Evolutionary conservation across 257 asterid species (phyloP).

Genomic region (Cordia subcordata): DNA sequence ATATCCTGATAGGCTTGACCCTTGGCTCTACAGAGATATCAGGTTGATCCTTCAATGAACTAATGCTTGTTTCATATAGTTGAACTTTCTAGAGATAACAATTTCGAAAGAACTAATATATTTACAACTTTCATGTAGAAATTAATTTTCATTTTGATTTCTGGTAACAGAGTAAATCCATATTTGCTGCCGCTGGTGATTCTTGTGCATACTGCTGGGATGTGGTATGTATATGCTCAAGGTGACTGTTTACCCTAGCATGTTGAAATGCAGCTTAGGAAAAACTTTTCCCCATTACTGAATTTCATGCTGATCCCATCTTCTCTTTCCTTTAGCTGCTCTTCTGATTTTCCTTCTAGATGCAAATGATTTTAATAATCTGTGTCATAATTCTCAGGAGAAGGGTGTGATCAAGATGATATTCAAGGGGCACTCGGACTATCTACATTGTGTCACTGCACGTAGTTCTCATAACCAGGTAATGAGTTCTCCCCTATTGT

Average conservation of each 20-base stretch:
- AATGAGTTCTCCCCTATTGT: constrained; percentile 5
- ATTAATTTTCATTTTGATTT: constrained; percentile 17
- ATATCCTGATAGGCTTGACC: background rate
- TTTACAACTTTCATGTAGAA: background rate
- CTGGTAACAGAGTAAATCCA: constrained; percentile 54
- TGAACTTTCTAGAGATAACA: background rate
- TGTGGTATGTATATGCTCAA: constrained; percentile 56
- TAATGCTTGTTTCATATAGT: background rate
- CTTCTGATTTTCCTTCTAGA: background rate
- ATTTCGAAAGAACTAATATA: background rate
- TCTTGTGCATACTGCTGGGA: constrained; percentile 97
- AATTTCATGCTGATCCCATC: background rate
- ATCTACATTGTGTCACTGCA: constrained; percentile 66
- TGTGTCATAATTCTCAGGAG: constrained; percentile 43
- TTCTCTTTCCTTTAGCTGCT: constrained; percentile 1
- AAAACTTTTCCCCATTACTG: constrained; percentile 1
- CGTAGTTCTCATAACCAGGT: constrained; percentile 80
- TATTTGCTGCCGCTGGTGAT: constrained; percentile 94
- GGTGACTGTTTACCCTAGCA: constrained; percentile 10
- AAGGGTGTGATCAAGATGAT: constrained; percentile 62
- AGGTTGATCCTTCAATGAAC: background rate
- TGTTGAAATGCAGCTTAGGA: background rate
- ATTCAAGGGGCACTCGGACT: constrained; percentile 79
- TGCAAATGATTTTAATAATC: background rate
- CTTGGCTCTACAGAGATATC: background rate